phyloP scores from a whole-genome alignment of 2,329 filamentous ascomycete genomes.

The Ramichloridium luteum region DNA sequence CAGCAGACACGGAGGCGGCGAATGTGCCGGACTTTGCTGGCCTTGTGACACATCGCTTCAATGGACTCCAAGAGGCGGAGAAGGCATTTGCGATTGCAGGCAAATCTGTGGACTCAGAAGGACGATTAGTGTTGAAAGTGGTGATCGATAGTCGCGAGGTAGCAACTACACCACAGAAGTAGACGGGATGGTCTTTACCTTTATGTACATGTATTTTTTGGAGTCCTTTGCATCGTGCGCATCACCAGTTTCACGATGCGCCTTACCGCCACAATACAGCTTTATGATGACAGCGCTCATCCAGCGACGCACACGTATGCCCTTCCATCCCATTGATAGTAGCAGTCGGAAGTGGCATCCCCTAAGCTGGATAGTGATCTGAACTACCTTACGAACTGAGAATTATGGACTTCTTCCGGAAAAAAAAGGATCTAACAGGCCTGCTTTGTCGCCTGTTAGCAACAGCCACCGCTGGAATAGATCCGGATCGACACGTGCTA shows the following conservation, averaged over 20 bases:
- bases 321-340: background rate
- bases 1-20: slow-evolving; percentile 29
- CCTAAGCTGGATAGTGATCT: background rate
- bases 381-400: background rate
- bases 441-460: background rate
- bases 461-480: background rate
- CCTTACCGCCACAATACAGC: background rate
- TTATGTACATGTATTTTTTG: no score
- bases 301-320: background rate
- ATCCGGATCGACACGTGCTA: slow-evolving; percentile 1
- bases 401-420: background rate
- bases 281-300: slow-evolving; percentile 1
- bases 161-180: no score
- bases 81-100: slow-evolving; percentile 59
- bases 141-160: slow-evolving; percentile 35
- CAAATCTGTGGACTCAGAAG: slow-evolving; percentile 53
- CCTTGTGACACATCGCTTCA: slow-evolving; percentile 62
- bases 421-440: slow-evolving; percentile 1
- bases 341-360: background rate
- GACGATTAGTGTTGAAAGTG: slow-evolving; percentile 61
- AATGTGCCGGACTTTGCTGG: slow-evolving; percentile 50
- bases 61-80: slow-evolving; percentile 49
- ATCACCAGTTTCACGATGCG: no score
- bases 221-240: no score
- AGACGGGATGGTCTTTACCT: background rate